Evolutionary conservation across 768 basidiomycete genomes (phyloP).

Genomic region (Lactarius trivialis): DNA sequence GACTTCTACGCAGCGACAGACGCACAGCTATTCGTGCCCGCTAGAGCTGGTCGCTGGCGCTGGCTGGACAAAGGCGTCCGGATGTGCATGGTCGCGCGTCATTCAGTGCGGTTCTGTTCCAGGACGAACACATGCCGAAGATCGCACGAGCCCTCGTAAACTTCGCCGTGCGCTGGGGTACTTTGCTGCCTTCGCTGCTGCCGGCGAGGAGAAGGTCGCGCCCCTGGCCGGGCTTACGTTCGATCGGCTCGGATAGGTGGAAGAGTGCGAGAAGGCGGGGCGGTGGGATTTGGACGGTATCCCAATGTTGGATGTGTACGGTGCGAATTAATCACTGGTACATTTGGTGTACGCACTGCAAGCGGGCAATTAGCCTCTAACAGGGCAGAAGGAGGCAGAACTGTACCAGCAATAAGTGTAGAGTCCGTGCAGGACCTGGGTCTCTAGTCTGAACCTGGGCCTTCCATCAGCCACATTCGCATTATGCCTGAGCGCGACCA

Average conservation of each 20-base stretch:
- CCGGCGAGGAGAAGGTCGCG: conserved; percentile 30
- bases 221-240: conserved; percentile 48
- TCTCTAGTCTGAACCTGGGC: conserved; percentile 56
- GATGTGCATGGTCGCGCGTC: conserved; percentile 46
- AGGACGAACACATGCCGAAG: conserved; percentile 51
- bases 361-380: not conserved
- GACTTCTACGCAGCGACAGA: no score
- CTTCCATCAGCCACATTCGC: not conserved
- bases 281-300: conserved; percentile 1
- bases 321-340: no score
- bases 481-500: no score
- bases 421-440: conserved; percentile 64
- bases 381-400: no score
- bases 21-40: no score
- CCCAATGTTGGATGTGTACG: not conserved
- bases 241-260: conserved; percentile 24
- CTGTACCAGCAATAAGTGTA: no score
- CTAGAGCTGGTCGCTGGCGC: conserved; percentile 6
- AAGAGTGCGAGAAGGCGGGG: not conserved
- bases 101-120: conserved; percentile 47
- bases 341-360: no score
- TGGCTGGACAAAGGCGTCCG: not conserved
- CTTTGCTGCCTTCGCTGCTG: no score
- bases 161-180: conserved; percentile 40
- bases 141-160: conserved; percentile 46